A percentile compares a stretch with the other conserved stretches of the same genome.
Evolutionary conservation across 2,329 filamentous ascomycete species (phyloP).

Genomic region (Aureobasidium sp.): DNA sequence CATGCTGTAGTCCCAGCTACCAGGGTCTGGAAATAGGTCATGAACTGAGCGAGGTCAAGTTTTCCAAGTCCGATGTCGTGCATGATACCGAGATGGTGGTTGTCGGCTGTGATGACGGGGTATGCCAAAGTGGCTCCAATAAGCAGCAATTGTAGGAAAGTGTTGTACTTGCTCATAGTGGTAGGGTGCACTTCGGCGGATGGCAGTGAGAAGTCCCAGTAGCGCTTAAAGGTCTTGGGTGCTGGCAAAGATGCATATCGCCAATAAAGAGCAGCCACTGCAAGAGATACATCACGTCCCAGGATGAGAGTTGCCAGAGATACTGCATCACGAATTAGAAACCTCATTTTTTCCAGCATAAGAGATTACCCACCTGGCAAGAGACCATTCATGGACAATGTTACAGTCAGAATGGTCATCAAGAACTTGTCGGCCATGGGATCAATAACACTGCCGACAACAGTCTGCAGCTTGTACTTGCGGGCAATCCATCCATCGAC

Average conservation of each 20-base stretch:
- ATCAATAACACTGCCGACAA: slow-evolving; percentile 89
- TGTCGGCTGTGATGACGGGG: slow-evolving; percentile 50
- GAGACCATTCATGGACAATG: slow-evolving; percentile 71
- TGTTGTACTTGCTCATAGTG: slow-evolving; percentile 81
- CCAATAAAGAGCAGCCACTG: slow-evolving; percentile 83
- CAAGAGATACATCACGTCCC: slow-evolving; percentile 76
- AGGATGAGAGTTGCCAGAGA: slow-evolving; percentile 85
- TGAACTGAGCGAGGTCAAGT: slow-evolving; percentile 26
- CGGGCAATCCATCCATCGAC: slow-evolving; percentile 92
- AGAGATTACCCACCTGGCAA: slow-evolving; percentile 56
- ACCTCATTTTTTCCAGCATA: too few relatives aligned
- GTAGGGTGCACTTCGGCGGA: slow-evolving; percentile 78
- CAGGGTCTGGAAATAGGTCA: slow-evolving; percentile 53
- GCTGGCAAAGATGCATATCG: slow-evolving; percentile 89
- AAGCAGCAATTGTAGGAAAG: slow-evolving; percentile 77
- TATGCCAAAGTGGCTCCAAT: slow-evolving; percentile 77
- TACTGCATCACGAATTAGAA: slow-evolving; percentile 39
- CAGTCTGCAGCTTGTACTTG: slow-evolving; percentile 78
- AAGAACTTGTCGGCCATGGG: slow-evolving; percentile 95
- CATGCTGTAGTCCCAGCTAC: slow-evolving; percentile 86
- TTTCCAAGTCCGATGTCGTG: slow-evolving; percentile 16
- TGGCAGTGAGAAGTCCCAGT: slow-evolving; percentile 95
- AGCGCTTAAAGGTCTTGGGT: slow-evolving; percentile 83
- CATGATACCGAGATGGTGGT: slow-evolving; percentile 18
- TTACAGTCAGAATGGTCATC: slow-evolving; percentile 88